A percentile compares a stretch with the other conserved stretches of the same genome.
These are phyloP conservation scores for Aspergillus sp. DNA, from an alignment of 2,329 filamentous ascomycete genomes.

Conservation along the genomic window DNA sequence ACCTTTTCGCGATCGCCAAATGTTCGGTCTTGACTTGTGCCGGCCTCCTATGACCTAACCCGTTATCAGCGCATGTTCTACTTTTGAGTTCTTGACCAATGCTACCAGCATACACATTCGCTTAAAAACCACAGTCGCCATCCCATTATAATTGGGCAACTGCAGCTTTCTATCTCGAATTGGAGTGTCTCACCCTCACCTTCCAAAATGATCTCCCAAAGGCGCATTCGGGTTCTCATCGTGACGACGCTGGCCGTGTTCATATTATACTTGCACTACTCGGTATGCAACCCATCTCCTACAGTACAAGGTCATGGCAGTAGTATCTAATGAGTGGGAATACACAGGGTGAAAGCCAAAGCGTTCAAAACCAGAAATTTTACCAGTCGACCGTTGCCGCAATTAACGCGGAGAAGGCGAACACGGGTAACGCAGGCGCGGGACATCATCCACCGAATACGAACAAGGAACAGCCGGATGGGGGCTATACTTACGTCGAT, in stretches of 20 bases:
- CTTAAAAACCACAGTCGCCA: not conserved
- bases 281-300: constrained; percentile 45
- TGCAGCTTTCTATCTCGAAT: not conserved
- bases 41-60: constrained; percentile 18
- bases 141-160: not conserved
- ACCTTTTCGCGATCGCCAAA: constrained; percentile 12
- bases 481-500: constrained; percentile 41
- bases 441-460: constrained; percentile 48
- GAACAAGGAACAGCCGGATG: constrained; percentile 65
- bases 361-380: constrained; percentile 48
- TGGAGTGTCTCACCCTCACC: not conserved
- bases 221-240: constrained; percentile 67
- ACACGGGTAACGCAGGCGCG: constrained; percentile 56
- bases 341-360: constrained; percentile 39
- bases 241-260: constrained; percentile 65
- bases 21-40: constrained; percentile 15
- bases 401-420: constrained; percentile 50
- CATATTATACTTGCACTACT: constrained; percentile 71
- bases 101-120: constrained; percentile 1
- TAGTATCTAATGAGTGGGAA: not conserved
- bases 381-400: constrained; percentile 57
- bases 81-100: not conserved
- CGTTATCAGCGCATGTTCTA: constrained; percentile 6
- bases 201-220: constrained; percentile 63
- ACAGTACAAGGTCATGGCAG: not conserved